phyloP scores from a whole-genome alignment of 2,329 filamentous ascomycete species.

The Aspergillus tanneri region DNA sequence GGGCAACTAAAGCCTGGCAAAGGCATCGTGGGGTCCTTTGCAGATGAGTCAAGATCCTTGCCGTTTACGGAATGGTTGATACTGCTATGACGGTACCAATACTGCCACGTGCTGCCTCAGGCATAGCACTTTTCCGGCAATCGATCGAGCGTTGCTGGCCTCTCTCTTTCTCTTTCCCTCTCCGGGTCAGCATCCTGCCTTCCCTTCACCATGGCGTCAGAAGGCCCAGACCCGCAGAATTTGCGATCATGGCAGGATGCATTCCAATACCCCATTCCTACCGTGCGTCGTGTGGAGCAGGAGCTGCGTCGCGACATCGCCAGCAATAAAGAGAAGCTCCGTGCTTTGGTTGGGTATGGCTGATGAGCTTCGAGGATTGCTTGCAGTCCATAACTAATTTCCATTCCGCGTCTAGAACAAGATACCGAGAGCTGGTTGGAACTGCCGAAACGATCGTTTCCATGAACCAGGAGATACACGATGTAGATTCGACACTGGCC shows the following conservation, averaged over 20 bases:
- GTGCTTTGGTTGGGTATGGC: slow-evolving; percentile 63
- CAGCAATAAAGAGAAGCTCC: slow-evolving; percentile 65
- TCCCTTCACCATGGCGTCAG: slow-evolving; percentile 49
- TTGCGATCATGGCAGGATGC: slow-evolving; percentile 66
- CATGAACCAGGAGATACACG: slow-evolving; percentile 77
- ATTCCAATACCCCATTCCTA: slow-evolving; percentile 64
- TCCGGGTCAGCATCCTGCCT: slow-evolving; percentile 11
- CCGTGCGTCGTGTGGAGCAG: slow-evolving; percentile 62
- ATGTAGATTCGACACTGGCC: slow-evolving; percentile 68
- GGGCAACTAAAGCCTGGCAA: neutral
- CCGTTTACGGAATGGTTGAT: slow-evolving; percentile 12
- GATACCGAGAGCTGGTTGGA: slow-evolving; percentile 84
- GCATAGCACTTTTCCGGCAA: slow-evolving; percentile 13
- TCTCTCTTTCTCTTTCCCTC: neutral
- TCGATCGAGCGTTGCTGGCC: slow-evolving; percentile 8
- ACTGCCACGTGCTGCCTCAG: slow-evolving; percentile 22
- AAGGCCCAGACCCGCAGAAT: slow-evolving; percentile 56
- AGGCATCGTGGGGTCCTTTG: slow-evolving; percentile 5
- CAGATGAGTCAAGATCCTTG: slow-evolving; percentile 15
- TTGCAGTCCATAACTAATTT: slow-evolving; percentile 8
- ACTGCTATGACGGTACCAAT: slow-evolving; percentile 4
- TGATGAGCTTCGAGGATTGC: neutral
- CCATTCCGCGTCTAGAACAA: slow-evolving; percentile 46
- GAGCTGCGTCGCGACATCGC: slow-evolving; percentile 62
- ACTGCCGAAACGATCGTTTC: slow-evolving; percentile 92